These are phyloP conservation scores for Aureoboletus auriporus DNA, from an alignment of 768 basidiomycete genomes.

Conservation along the genomic window DNA sequence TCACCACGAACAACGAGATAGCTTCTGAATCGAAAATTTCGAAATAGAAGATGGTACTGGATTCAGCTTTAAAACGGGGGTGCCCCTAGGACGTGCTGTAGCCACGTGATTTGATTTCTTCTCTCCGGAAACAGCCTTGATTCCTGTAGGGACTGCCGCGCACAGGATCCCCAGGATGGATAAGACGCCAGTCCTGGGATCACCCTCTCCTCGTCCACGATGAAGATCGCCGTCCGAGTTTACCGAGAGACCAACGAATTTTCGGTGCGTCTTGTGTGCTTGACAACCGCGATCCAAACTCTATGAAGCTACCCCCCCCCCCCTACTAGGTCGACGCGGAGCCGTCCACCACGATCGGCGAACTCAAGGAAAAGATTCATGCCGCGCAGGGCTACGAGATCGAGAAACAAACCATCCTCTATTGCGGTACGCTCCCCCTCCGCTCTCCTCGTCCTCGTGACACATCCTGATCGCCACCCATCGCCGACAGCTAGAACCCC, in stretches of 20 bases:
- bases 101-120: background rate
- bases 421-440: background rate
- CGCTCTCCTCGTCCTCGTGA: background rate
- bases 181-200: background rate
- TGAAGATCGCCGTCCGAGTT: background rate
- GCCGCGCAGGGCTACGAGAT: background rate
- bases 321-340: constrained; percentile 1
- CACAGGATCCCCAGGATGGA: background rate
- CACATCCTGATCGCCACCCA: background rate
- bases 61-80: no score
- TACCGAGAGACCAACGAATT: constrained; percentile 1
- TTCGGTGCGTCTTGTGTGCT: background rate
- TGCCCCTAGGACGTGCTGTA: no score
- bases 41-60: no score
- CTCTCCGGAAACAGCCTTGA: background rate
- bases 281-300: background rate
- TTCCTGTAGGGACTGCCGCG: background rate
- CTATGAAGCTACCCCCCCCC: no score
- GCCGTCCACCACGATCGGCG: background rate
- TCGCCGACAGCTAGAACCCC: background rate
- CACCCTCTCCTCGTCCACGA: background rate
- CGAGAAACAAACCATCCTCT: constrained; percentile 5
- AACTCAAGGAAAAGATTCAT: constrained; percentile 4
- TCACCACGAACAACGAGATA: no score
- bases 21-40: no score